Conservation (phyloP, 2,329 filamentous ascomycete species). For the Scytalidium sp. region DNA sequence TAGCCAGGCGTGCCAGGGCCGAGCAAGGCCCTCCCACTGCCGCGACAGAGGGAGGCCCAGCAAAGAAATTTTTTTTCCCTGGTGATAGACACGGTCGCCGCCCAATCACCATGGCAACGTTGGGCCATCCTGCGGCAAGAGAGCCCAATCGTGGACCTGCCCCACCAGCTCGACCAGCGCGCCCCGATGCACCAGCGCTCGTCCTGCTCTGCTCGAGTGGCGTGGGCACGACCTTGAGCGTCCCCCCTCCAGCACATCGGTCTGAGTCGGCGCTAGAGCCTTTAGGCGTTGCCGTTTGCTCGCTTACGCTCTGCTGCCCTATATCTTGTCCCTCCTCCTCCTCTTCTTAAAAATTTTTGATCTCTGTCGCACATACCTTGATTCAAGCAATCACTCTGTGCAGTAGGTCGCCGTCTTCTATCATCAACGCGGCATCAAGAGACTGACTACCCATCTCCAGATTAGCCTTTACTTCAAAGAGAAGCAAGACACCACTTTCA, state of each 20-base stretch:
- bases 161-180: background rate
- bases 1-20: background rate
- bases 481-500: slow-evolving; percentile 21
- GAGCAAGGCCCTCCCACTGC: background rate
- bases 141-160: background rate
- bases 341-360: slow-evolving; percentile 3
- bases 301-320: background rate
- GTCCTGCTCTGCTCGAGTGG: background rate
- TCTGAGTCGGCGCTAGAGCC: background rate
- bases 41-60: background rate
- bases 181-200: no score
- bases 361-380: slow-evolving; percentile 25
- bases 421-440: slow-evolving; percentile 6
- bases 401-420: slow-evolving; percentile 17
- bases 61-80: background rate
- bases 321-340: background rate
- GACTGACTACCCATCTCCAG: slow-evolving; percentile 17
- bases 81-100: background rate
- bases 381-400: slow-evolving; percentile 30
- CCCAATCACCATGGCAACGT: background rate
- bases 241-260: background rate
- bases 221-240: background rate
- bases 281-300: background rate
- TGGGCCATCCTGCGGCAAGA: background rate
- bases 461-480: slow-evolving; percentile 19